phyloP scores from a whole-genome alignment of 2,329 filamentous ascomycete species.

The Tolypocladium cylindrosporum region DNA sequence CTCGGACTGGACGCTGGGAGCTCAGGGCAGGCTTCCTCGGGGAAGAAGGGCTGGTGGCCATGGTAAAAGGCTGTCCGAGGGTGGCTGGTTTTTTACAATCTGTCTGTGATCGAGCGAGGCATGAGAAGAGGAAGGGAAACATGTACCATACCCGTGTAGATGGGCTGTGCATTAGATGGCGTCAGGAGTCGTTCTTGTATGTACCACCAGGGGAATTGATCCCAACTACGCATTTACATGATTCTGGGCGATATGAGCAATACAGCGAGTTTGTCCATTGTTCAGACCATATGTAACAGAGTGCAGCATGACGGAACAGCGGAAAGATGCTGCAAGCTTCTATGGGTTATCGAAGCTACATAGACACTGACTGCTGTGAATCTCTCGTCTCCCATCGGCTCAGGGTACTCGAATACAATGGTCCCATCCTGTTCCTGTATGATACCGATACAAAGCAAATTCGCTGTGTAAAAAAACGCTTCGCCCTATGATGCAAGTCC shows the following conservation, averaged over 20 bases:
- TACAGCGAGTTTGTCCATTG: background rate
- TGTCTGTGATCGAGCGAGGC: conserved; percentile 4
- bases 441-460: conserved; percentile 4
- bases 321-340: background rate
- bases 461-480: conserved; percentile 6
- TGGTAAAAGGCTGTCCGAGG: conserved; percentile 18
- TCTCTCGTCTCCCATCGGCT: background rate
- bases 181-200: conserved; percentile 27
- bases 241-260: background rate
- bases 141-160: conserved; percentile 34
- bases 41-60: conserved; percentile 41
- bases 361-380: background rate
- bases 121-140: conserved; percentile 7
- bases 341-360: background rate
- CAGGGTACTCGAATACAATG: background rate
- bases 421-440: background rate
- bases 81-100: background rate
- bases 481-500: background rate
- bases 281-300: background rate
- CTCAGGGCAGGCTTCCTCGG: conserved; percentile 11
- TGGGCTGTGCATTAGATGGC: conserved; percentile 35
- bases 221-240: conserved; percentile 3
- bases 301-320: background rate
- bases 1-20: conserved; percentile 28
- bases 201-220: conserved; percentile 15